Evolutionary conservation across 352 stramenopile genomes (phyloP), one percentile per base, ranked within the genome.

Genomic region (Phytopythium helicoides): DNA sequence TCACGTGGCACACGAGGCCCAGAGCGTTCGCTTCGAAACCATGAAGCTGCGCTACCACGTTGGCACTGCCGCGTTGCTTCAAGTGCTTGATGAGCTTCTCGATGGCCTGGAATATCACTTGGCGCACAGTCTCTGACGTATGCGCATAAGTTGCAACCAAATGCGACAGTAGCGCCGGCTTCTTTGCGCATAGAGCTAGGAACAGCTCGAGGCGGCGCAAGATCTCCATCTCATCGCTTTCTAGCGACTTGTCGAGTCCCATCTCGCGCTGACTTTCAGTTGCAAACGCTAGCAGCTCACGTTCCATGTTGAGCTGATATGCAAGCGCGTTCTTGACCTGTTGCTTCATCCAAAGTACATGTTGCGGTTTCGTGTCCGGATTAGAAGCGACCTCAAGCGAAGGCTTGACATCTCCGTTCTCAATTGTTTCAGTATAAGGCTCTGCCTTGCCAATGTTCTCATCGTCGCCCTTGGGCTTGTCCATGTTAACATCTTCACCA

Each of bases 11-110:
- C 5, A 93, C 70, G 35, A 91, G 67, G 1, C 74, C 71, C 21
- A 93, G 74, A 22, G 82, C 73, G 18, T 74, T 70, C 0, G 76
- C 48, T 11, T 76, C 68, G 34, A 87, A 90, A 8, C 73, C 76
- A 18, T 89, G 66, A 19, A 93, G 66, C 50, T 92, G 80, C 6
- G 67, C 72, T 16, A 92, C 62, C 22, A 92, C 77, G 44, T 81
- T 73, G 28, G 66, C 58, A 42, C 64, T 77, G 39, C 79, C 77
- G 34, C 70, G 76, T 56, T 87, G 77, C 62, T 87, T 89, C 7
- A 91, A 65, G 62, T 89, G 78, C 64, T 89, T 89, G 60, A 93
- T 93, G 26, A 93, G 73, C 59, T 93, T 93, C 56, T 93, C 82
- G 66, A 89, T 82, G 9, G 81, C 78, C 37, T 76, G 67, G 58